Evolutionary conservation across 75 land plant species (phyloP), one percentile per base, ranked within the genome.

Genomic region (Picea glauca): DNA sequence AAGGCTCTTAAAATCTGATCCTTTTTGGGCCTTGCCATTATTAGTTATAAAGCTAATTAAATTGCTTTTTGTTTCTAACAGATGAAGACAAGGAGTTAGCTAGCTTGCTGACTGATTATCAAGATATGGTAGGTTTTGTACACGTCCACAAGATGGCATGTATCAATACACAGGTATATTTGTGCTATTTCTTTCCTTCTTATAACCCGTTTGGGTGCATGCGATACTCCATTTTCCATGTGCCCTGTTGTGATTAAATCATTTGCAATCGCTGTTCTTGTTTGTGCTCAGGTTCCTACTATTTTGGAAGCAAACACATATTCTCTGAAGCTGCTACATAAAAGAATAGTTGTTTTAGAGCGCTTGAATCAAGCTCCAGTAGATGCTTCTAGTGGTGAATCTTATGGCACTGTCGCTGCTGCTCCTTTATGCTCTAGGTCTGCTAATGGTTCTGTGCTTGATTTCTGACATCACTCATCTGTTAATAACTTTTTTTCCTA

Each of bases 1-100:
- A 43, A 46, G n/a, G 3, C 13, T 43, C 5, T 70, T 21, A 60
- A 31, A 58, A 31, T 26, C 26, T 57, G 81, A 11, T 50, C 56
- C 56, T 58, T 13, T 30, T 56, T 80, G 21, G 64, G 15, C 21
- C 21, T 78, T 15, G 58, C 13, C 3, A 73, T 32, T 40, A 38
- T 56, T 61, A 11, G 73, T 20, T 50, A 50, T 50, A 50, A 50
- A 50, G 66, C 23, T 60, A 32, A 31, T 40, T 26, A 26, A 26
- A 54, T 35, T 74, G 15, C 13, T 15, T 38, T 58, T 76, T 68
- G 31, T 62, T 76, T 62, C 11, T 63, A 80, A 62, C 85, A 97
- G 99, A 97, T 83, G 99, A 97, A 58, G 96, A 94, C 82, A 94
- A 92, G 83, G 88, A 92, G n/a, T 81, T 96, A 84, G 93, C 87